Base-by-base conservation (phyloP, 1,284 basidiomycete genomes). In the Irpex sp. region DNA sequence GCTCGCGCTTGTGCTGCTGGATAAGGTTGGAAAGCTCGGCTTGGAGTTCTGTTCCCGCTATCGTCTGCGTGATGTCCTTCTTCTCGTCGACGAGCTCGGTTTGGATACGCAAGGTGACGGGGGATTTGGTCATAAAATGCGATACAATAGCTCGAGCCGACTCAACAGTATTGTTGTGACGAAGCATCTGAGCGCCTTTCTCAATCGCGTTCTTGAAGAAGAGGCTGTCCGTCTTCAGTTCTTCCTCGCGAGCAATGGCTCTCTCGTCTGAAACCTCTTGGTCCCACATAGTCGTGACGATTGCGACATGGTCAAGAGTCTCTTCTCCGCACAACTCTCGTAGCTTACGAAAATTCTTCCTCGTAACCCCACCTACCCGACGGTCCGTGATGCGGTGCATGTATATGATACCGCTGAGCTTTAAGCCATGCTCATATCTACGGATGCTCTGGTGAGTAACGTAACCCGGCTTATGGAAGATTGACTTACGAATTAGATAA, bases 201-300 rank as follows among this genome's bases (percentile, higher is more conserved):
- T 65, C 63, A 11, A 69, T 57, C 11, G 63, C 67, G 13, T 67
- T 64, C 55, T 66, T 63, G 67, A 70, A 70, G 26, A 69, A 59
- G 21, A 65, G 46, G 36, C 59, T 37, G 53, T 70, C 67, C 9
- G 62, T 65, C 17, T 46, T 60, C 46, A 69, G 66, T 61, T 70
- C 66, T 6, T 60, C 49, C 61, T 69, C 69, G n/a, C 68, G 64
- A 4, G 63, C 67, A 7, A 37, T 50, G 33, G 64, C 68, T 3
- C 57, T 46, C 21, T 46, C 60, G 2, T 66, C 68, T 54, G 74
- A 72, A 47, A 80, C 74, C 61, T 75, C 74, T 17, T 50, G 49
- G 31, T 75, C 75, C 83, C 83, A 85, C 80, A 82, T 83, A 61
- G 76, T 84, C 57, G 82, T 85, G 33, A 79, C 77, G 63, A 85